A percentile compares a stretch with the other conserved stretches of the same genome.
phyloP scores from a whole-genome alignment of 345 rosid genomes.

The Syzygium oleosum region DNA sequence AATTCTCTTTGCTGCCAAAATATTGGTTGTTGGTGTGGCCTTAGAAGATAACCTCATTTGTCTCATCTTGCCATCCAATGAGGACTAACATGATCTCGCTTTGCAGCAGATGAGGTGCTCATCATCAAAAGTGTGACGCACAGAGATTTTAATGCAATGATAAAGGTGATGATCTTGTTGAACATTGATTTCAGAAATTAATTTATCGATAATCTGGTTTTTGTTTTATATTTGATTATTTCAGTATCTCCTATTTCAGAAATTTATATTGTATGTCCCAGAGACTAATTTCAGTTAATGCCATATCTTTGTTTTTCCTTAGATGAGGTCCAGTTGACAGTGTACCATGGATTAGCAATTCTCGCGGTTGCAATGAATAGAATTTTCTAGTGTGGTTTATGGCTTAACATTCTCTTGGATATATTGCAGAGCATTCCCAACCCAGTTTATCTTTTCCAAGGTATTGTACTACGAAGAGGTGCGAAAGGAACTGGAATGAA shows the following conservation, averaged over 20 bases:
- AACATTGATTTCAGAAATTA: not conserved
- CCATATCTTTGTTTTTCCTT: not conserved
- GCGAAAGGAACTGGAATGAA: slow-evolving; percentile 99
- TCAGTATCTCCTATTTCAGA: not conserved
- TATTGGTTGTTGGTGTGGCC: not conserved
- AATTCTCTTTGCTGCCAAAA: not conserved
- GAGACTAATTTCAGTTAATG: not conserved
- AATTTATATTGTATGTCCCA: not conserved
- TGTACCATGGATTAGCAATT: not conserved
- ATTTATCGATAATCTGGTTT: not conserved
- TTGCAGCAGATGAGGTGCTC: slow-evolving; percentile 83
- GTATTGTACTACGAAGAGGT: slow-evolving; percentile 88
- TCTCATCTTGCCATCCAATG: not conserved
- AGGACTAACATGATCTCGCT: slow-evolving; percentile 5
- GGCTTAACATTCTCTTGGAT: slow-evolving; percentile 4
- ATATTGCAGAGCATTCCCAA: slow-evolving; percentile 71
- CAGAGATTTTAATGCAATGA: slow-evolving; percentile 80
- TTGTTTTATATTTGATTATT: not conserved
- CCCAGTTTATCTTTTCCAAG: slow-evolving; percentile 98
- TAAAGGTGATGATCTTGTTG: slow-evolving; percentile 45
- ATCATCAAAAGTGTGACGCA: slow-evolving; percentile 90
- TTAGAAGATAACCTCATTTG: not conserved
- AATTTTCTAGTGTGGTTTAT: not conserved
- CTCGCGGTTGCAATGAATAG: not conserved
- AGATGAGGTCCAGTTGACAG: not conserved